phyloP scores from a whole-genome alignment of 208 protist genomes.

The Wallacemonas rigidus region DNA sequence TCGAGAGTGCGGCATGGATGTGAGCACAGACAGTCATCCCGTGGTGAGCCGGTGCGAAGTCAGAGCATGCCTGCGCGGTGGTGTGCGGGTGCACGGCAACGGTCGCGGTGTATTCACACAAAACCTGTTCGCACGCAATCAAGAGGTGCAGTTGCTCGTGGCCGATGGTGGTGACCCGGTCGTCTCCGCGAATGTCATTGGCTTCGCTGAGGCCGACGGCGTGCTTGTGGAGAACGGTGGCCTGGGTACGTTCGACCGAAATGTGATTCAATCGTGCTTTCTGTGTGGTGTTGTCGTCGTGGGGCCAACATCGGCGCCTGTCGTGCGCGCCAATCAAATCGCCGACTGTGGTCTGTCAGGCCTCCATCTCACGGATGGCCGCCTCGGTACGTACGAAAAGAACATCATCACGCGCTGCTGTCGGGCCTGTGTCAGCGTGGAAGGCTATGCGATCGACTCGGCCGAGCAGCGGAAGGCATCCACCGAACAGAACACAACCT shows the following conservation, averaged over 20 bases:
- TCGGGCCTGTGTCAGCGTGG: constrained; percentile 24
- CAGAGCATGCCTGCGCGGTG: constrained; percentile 19
- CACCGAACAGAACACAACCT: not conserved
- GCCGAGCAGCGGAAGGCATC: not conserved
- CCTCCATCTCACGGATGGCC: constrained; percentile 23
- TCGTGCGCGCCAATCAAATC: constrained; percentile 38
- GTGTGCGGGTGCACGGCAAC: constrained; percentile 21
- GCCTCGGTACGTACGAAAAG: constrained; percentile 37
- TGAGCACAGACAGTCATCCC: constrained; percentile 28
- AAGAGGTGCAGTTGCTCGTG: constrained; percentile 29
- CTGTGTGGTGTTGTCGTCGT: constrained; percentile 27
- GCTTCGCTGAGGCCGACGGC: constrained; percentile 30
- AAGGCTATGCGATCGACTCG: constrained; percentile 4
- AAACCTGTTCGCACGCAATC: constrained; percentile 34
- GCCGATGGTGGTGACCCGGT: constrained; percentile 29
- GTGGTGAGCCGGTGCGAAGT: constrained; percentile 25
- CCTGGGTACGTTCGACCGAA: constrained; percentile 28
- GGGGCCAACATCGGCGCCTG: constrained; percentile 20
- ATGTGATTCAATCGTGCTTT: constrained; percentile 32
- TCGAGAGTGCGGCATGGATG: constrained; percentile 25
- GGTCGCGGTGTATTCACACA: constrained; percentile 29
- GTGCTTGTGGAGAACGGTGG: constrained; percentile 37
- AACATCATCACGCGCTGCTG: constrained; percentile 33
- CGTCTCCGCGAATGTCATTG: constrained; percentile 39
- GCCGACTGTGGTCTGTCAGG: constrained; percentile 27